Conservation (phyloP, 306 rosid genomes). For the Prunus padus region DNA sequence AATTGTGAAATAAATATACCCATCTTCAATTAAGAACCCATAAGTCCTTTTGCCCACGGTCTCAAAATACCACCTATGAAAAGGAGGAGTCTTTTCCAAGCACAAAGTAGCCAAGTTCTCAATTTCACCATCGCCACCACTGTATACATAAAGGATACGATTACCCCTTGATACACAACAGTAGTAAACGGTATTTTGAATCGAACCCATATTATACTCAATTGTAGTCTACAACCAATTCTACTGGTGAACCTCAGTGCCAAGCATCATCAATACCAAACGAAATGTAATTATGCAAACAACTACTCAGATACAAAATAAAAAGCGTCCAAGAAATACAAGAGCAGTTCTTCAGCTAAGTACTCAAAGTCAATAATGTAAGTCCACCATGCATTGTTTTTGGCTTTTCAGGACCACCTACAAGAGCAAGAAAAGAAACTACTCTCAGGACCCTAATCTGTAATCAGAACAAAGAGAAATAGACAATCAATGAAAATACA, state of each 20-base stretch:
- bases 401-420: conserved; percentile 14
- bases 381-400: conserved; percentile 31
- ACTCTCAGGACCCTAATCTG: conserved; percentile 8
- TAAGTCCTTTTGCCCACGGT: conserved; percentile 60
- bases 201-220: conserved; percentile 46
- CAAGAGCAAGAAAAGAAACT: conserved; percentile 6
- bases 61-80: conserved; percentile 80
- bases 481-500: conserved; percentile 9
- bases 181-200: conserved; percentile 60
- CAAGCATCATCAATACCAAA: conserved; percentile 14
- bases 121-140: conserved; percentile 50
- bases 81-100: conserved; percentile 70
- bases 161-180: conserved; percentile 70
- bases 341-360: conserved; percentile 36
- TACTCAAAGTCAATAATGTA: conserved; percentile 35
- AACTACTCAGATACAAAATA: conserved; percentile 35
- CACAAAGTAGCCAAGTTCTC: conserved; percentile 58
- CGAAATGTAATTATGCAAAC: conserved; percentile 33
- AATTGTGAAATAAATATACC: conserved; percentile 61
- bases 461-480: conserved; percentile 17
- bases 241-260: conserved; percentile 17
- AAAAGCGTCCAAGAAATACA: conserved; percentile 39
- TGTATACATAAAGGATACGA: conserved; percentile 55
- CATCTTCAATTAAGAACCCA: conserved; percentile 75
- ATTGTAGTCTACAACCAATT: conserved; percentile 22